A percentile compares a stretch with the other conserved stretches of the same genome.
Evolutionary conservation across 2,329 filamentous ascomycete species (phyloP).

Genomic region (Boeremia exigua): DNA sequence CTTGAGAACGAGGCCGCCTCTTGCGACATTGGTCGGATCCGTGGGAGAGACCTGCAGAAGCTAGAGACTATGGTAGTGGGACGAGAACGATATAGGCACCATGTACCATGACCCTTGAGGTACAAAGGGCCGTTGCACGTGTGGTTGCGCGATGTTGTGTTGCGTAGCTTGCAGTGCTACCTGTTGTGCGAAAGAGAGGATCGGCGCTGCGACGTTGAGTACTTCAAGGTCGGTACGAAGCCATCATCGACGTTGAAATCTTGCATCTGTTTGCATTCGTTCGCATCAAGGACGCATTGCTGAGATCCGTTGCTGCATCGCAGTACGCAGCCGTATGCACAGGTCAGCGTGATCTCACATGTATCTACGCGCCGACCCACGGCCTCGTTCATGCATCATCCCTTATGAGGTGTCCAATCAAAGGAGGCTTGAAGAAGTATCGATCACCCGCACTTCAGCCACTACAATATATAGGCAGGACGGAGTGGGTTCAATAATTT

Average conservation of each 20-base stretch:
- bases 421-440: slow-evolving; percentile 11
- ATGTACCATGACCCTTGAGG: slow-evolving; percentile 12
- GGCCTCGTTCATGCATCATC: slow-evolving; percentile 30
- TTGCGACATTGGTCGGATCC: not conserved
- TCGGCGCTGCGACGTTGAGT: slow-evolving; percentile 4
- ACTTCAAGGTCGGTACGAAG: slow-evolving; percentile 10
- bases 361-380: slow-evolving; percentile 34
- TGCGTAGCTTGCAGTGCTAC: slow-evolving; percentile 8
- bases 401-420: slow-evolving; percentile 22
- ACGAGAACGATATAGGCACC: slow-evolving; percentile 5
- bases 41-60: slow-evolving; percentile 3
- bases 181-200: slow-evolving; percentile 6
- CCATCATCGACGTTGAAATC: slow-evolving; percentile 1
- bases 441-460: slow-evolving; percentile 23
- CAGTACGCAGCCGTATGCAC: slow-evolving; percentile 1
- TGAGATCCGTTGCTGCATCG: not conserved
- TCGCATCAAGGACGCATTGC: slow-evolving; percentile 1
- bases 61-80: slow-evolving; percentile 6
- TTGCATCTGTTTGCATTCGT: slow-evolving; percentile 8
- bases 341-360: slow-evolving; percentile 17
- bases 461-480: slow-evolving; percentile 8
- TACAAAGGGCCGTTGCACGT: slow-evolving; percentile 12
- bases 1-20: slow-evolving; percentile 23
- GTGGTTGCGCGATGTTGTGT: slow-evolving; percentile 9
- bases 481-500: slow-evolving; percentile 5